These are phyloP conservation scores for Citrus reticulata DNA, from an alignment of 345 rosid genomes.

Conservation along the genomic window DNA sequence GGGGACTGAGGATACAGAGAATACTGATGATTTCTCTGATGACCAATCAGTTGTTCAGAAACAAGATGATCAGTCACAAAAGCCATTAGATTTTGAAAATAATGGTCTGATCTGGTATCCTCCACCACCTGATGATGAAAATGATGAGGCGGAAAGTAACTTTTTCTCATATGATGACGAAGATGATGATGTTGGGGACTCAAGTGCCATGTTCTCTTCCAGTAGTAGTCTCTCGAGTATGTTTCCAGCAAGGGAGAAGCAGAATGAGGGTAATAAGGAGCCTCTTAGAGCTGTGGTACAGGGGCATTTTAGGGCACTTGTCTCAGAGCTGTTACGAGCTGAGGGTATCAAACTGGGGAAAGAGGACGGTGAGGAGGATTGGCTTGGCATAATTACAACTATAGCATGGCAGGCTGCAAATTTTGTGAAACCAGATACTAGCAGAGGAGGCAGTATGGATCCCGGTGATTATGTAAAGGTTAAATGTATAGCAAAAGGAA, in stretches of 20 bases:
- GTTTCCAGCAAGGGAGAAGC: constrained; percentile 62
- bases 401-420: constrained; percentile 96
- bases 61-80: constrained; percentile 40
- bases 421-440: constrained; percentile 95
- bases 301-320: constrained; percentile 96
- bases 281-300: constrained; percentile 72
- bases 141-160: constrained; percentile 70
- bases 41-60: constrained; percentile 27
- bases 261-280: constrained; percentile 60
- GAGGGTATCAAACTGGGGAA: constrained; percentile 53
- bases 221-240: constrained; percentile 72
- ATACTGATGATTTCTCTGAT: constrained; percentile 45
- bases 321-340: constrained; percentile 74
- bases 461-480: constrained; percentile 92
- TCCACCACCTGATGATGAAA: constrained; percentile 84
- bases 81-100: constrained; percentile 80
- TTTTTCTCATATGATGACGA: constrained; percentile 79
- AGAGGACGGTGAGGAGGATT: constrained; percentile 53
- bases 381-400: constrained; percentile 79
- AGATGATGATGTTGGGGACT: constrained; percentile 80
- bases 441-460: constrained; percentile 99
- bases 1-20: constrained; percentile 43
- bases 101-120: constrained; percentile 86
- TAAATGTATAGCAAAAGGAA: constrained; percentile 90
- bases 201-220: constrained; percentile 65